Conservation (phyloP, 768 basidiomycete species). For the Gloeopeniophorella convolvens region DNA sequence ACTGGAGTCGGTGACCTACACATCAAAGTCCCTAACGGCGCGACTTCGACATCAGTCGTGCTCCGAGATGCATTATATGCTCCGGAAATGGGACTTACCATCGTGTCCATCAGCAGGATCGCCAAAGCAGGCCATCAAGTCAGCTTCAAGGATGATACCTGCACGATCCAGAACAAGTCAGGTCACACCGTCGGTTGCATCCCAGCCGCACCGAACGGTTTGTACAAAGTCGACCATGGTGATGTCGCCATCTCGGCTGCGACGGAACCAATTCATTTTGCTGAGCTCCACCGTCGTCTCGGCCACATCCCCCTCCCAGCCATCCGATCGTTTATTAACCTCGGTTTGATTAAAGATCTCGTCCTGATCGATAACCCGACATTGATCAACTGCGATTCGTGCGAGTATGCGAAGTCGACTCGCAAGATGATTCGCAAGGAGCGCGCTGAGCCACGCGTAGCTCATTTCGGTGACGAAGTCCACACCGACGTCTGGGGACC, state of each 20-base stretch:
- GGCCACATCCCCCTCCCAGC: slow-evolving; percentile 30
- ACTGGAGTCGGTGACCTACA: slow-evolving; percentile 17
- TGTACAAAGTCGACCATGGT: not conserved
- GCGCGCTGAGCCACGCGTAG: too few relatives aligned
- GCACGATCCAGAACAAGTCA: not conserved
- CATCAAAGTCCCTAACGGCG: slow-evolving; percentile 5
- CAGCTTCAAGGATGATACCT: not conserved
- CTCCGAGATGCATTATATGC: slow-evolving; percentile 15
- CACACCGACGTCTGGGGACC: too few relatives aligned
- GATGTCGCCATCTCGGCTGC: not conserved
- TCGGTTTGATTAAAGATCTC: too few relatives aligned
- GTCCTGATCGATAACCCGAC: too few relatives aligned
- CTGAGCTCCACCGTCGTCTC: slow-evolving; percentile 31
- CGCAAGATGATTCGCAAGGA: too few relatives aligned
- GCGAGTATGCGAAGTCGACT: too few relatives aligned
- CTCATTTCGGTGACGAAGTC: too few relatives aligned
- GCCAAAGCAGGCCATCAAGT: not conserved
- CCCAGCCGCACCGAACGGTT: not conserved
- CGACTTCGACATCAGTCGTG: not conserved
- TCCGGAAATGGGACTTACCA: slow-evolving; percentile 12
- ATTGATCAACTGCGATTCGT: too few relatives aligned
- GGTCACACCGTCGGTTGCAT: not conserved
- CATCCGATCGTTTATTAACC: slow-evolving; percentile 24
- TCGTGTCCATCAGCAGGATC: slow-evolving; percentile 14
- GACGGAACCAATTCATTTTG: too few relatives aligned